Evolutionary conservation across 2,329 filamentous ascomycete species (phyloP).

Genomic region (Neopestalotiopsis rosae): DNA sequence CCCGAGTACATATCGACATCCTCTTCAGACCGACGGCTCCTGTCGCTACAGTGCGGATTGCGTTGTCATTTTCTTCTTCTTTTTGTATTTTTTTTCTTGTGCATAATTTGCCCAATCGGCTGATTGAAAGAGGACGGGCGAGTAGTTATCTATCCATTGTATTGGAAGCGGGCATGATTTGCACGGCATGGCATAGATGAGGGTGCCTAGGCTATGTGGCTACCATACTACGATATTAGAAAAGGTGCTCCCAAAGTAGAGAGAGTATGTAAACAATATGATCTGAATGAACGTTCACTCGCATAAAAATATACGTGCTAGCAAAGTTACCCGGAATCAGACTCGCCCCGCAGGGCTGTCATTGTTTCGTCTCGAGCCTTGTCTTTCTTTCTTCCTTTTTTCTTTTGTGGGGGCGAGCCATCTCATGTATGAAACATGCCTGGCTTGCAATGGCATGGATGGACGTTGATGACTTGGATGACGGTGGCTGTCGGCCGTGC

Average conservation of each 20-base stretch:
- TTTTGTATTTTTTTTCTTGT: conserved; percentile 6
- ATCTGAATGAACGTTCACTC: neutral
- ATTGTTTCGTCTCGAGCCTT: neutral
- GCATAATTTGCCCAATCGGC: conserved; percentile 5
- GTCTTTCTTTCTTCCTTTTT: too few relatives aligned
- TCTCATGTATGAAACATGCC: too few relatives aligned
- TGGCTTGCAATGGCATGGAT: too few relatives aligned
- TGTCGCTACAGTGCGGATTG: neutral
- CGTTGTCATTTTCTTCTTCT: neutral
- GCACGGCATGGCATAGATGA: neutral
- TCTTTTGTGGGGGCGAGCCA: too few relatives aligned
- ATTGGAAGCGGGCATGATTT: conserved; percentile 3
- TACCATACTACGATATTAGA: conserved; percentile 1
- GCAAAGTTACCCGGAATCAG: too few relatives aligned
- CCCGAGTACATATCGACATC: neutral
- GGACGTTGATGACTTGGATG: too few relatives aligned
- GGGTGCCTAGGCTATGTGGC: conserved; percentile 9
- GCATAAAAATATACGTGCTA: neutral
- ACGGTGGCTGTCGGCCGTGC: too few relatives aligned
- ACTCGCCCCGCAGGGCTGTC: too few relatives aligned
- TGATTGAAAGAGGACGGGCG: neutral
- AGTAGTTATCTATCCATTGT: conserved; percentile 14
- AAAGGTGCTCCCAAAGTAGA: conserved; percentile 6
- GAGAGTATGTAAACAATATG: conserved; percentile 7
- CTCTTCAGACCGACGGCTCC: conserved; percentile 2